Evolutionary conservation across 192 early-diverging fungal species (phyloP), one percentile per base, ranked within the genome.

Genomic region (Coemansia sp.): DNA sequence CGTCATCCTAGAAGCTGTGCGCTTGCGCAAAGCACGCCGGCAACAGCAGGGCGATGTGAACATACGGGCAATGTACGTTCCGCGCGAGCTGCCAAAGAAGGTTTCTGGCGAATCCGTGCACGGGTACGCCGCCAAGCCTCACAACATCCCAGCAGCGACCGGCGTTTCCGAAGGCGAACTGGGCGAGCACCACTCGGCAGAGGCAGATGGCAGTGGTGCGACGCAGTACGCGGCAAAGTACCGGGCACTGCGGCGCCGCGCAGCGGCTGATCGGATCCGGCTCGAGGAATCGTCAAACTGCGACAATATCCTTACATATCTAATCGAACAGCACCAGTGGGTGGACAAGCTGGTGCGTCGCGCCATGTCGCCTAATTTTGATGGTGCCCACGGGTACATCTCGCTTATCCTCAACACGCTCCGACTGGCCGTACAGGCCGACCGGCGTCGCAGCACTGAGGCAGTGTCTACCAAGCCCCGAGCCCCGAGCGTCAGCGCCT

Each of bases 381-480:
- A 60, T 36, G 70, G 70, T 14, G 58, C 64, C 2, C 57, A 63
- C 19, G 70, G 70, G 4, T 74, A 59, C 33, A 66, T 67, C n/a
- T 49, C 56, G 19, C 60, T 74, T 27, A 66, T 74, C 16, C 60
- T 74, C 22, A 74, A 74, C 27, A 74, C 70, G 26, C 70, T 74
- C 12, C 62, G 70, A 16, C 40, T 74, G 19, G 70, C 58, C 7
- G 54, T 62, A 31, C 70, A 74, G 40, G 51, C 46, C 12, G 68
- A 72, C 31, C 68, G 68, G 32, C 26, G 56, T 25, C 59, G 60
- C 21, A 16, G 28, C 12, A 4, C 28, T 17, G 22, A 11, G 7
- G 22, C 41, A 10, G n/a, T n/a, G n/a, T n/a, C n/a, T n/a, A n/a
- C n/a, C n/a, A n/a, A n/a, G n/a, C n/a, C n/a, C n/a, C n/a, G n/a